Evolutionary conservation across 257 asterid genomes (phyloP).

Genomic region (Gardenia jasminoides): DNA sequence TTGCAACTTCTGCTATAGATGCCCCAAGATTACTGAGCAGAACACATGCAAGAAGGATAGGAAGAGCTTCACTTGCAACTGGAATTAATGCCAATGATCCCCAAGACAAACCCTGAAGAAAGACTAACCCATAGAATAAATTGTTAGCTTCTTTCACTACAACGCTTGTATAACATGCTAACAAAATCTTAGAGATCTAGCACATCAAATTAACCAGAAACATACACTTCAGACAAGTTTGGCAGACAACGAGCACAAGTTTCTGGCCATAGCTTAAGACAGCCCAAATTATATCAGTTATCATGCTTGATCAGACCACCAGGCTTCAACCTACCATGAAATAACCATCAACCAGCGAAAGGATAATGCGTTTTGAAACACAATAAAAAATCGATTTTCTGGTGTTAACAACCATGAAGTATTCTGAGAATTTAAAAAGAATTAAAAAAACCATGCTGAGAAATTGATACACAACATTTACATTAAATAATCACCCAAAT

Average conservation of each 20-base stretch:
- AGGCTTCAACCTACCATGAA: background rate
- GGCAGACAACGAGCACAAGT: background rate
- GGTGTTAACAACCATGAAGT: background rate
- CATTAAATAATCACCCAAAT: background rate
- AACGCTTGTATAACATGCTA: background rate
- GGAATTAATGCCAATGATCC: conserved; percentile 70
- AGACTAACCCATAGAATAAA: conserved; percentile 38
- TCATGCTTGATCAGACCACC: conserved; percentile 3
- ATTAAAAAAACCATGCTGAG: background rate
- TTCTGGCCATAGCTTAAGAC: background rate
- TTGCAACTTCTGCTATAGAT: conserved; percentile 78
- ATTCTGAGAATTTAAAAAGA: background rate
- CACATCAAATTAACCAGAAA: background rate
- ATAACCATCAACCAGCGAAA: background rate
- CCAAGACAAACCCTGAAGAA: conserved; percentile 82
- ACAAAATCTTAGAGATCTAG: background rate
- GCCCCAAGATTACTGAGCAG: conserved; percentile 78
- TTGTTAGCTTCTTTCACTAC: conserved; percentile 1
- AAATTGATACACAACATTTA: background rate
- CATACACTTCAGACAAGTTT: background rate
- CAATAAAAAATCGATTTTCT: background rate
- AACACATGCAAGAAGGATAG: conserved; percentile 59
- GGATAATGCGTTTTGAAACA: background rate
- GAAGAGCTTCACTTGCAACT: conserved; percentile 53
- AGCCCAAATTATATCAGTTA: background rate